Percentiles rank a stretch among this genome's conserved stretches.
Conservation (phyloP, 805 yeast species). For the Starmerella lactis-condensi region DNA sequence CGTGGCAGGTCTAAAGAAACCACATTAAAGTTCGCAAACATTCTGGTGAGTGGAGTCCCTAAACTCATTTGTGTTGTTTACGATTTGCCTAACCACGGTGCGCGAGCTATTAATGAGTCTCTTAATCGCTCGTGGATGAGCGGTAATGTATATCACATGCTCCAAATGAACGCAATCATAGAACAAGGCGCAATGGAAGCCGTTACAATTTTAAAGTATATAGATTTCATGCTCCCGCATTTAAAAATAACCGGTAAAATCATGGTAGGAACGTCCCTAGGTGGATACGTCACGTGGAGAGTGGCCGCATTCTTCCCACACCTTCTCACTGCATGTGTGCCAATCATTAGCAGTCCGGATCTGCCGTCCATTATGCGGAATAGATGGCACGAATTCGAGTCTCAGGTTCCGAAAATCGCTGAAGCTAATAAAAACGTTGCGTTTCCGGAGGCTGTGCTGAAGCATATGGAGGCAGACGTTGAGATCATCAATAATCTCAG, state of each 20-base stretch:
- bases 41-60: constrained; percentile 9
- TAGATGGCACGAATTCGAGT: constrained; percentile 19
- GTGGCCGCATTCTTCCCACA: constrained; percentile 27
- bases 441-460: constrained; percentile 5
- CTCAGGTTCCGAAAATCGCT: constrained; percentile 7
- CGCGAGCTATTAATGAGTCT: constrained; percentile 23
- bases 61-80: constrained; percentile 29
- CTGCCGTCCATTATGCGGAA: constrained; percentile 29
- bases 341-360: constrained; percentile 35
- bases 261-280: constrained; percentile 35
- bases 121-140: constrained; percentile 30
- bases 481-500: constrained; percentile 2
- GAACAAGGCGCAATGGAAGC: constrained; percentile 33
- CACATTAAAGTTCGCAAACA: constrained; percentile 26
- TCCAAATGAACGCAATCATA: constrained; percentile 32
- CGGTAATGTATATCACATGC: constrained; percentile 34
- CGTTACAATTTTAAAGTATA: constrained; percentile 27
- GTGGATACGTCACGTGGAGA: constrained; percentile 39
- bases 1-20: constrained; percentile 26
- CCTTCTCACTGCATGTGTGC: constrained; percentile 23
- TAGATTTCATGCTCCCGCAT: constrained; percentile 25
- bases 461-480: constrained; percentile 1
- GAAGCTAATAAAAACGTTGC: constrained; percentile 7
- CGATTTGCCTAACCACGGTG: constrained; percentile 42
- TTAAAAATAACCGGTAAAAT: constrained; percentile 19